Base-by-base conservation (phyloP, 441 rosid species). In the Jatropha podagrica region DNA sequence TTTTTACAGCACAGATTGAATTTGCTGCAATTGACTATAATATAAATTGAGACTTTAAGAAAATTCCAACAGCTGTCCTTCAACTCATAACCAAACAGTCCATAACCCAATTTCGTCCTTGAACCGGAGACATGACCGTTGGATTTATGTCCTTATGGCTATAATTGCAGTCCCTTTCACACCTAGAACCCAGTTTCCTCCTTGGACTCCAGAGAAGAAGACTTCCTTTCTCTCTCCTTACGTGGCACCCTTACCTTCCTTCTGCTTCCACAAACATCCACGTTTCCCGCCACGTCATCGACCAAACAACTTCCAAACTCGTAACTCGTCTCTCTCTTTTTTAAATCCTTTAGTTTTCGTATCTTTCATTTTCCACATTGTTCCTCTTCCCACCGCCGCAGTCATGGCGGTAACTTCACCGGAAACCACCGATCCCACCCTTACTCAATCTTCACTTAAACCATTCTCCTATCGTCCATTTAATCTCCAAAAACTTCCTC, bases 401-500 rank as follows among this genome's bases (percentile, higher is more conserved):
- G 20, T 0, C 3, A 76, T 83, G 82, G 80, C 78, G 2, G 17
- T 62, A 13, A 61, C 80, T 17, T 51, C 10, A 37, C 76, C 79
- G 8, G 79, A 69, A 74, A 68, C 69, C 52, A 41, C 70, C 78
- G 17, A 70, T 59, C 63, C 72, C 48, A n/a, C 64, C 42, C 23
- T 72, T 5, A 40, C 52, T 8, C 20, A 23, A 3, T 27, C 23
- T 11, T 52, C 78, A 17, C 66, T 54, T 41, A 79, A 79, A 23
- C 8, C 63, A 64, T 56, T 76, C 46, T 73, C 79, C 11, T 65
- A 82, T 44, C 71, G 76, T 52, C 72, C 84, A 8, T 58, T 82
- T 38, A 78, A 15, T 23, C 83, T 86, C 78, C 81, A 60, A 26
- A 71, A 74, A 40, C 81, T 87, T 18, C 86, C 92, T 41, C 90